Conservation (phyloP, 345 rosid species). For the Murraya koenigii region DNA sequence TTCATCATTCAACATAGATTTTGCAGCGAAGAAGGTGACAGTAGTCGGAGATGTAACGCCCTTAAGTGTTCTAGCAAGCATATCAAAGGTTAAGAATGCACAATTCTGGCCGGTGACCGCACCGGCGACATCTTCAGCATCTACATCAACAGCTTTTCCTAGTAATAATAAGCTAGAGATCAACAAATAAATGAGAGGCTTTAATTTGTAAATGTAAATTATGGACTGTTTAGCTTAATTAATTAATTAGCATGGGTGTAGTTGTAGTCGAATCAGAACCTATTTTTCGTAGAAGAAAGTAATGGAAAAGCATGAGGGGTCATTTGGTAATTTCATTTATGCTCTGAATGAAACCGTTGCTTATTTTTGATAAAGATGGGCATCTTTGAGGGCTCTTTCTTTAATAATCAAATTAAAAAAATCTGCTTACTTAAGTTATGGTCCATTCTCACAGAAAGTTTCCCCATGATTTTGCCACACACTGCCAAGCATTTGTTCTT, state of each 20-base stretch:
- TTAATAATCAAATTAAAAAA: too few relatives aligned
- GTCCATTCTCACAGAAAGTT: background rate
- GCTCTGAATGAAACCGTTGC: background rate
- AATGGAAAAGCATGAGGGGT: background rate
- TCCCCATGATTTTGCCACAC: conserved; percentile 5
- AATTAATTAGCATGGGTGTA: background rate
- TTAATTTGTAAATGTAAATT: conserved; percentile 8
- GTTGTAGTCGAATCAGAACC: conserved; percentile 15
- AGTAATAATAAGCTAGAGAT: conserved; percentile 1
- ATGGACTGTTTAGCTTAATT: background rate
- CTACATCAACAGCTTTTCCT: conserved; percentile 16
- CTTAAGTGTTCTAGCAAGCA: conserved; percentile 60
- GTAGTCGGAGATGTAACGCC: conserved; percentile 81
- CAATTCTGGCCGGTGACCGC: conserved; percentile 60
- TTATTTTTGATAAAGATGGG: conserved; percentile 1
- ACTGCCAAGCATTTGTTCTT: conserved; percentile 6
- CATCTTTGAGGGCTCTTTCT: background rate
- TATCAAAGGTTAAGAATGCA: conserved; percentile 88
- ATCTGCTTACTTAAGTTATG: background rate
- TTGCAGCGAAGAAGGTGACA: conserved; percentile 86
- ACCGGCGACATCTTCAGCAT: conserved; percentile 12
- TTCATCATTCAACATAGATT: conserved; percentile 82
- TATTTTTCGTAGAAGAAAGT: conserved; percentile 3
- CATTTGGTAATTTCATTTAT: background rate
- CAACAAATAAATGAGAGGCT: conserved; percentile 14